A percentile compares a stretch with the other conserved stretches of the same genome.
These are phyloP conservation scores for Solanum rostratum DNA, from an alignment of 257 asterid species.

Conservation along the genomic window DNA sequence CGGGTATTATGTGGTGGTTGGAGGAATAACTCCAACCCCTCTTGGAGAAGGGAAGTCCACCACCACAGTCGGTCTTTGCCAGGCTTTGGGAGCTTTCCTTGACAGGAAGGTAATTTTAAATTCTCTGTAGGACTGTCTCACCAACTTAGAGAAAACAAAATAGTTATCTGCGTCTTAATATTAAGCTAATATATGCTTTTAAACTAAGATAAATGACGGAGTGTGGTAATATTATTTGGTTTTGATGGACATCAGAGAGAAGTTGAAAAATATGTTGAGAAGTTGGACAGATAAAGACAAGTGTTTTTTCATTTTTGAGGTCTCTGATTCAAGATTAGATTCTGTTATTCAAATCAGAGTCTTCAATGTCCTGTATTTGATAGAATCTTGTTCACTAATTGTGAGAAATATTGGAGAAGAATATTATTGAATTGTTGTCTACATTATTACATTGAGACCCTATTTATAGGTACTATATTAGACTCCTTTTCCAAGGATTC, in stretches of 20 bases:
- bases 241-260: neutral
- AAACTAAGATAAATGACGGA: neutral
- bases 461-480: too few species aligned
- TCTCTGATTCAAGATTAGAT: neutral
- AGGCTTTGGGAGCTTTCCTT: constrained; percentile 94
- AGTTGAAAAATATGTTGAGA: neutral
- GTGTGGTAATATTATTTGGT: neutral
- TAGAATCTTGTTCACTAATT: neutral
- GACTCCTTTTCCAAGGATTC: too few species aligned
- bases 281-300: neutral
- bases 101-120: constrained; percentile 59
- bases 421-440: too few species aligned
- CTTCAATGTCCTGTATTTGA: neutral
- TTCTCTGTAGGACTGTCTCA: neutral
- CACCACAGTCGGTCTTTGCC: constrained; percentile 96
- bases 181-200: neutral
- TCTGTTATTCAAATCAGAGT: neutral
- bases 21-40: constrained; percentile 98
- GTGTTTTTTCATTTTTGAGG: neutral
- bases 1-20: constrained; percentile 95
- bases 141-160: neutral
- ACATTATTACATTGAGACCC: too few species aligned
- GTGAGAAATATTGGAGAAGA: too few species aligned
- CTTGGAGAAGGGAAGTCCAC: constrained; percentile 99
- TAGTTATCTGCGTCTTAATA: neutral